These are phyloP conservation scores for Coniochaeta sp. DNA, from an alignment of 2,329 filamentous ascomycete species.

Conservation along the genomic window DNA sequence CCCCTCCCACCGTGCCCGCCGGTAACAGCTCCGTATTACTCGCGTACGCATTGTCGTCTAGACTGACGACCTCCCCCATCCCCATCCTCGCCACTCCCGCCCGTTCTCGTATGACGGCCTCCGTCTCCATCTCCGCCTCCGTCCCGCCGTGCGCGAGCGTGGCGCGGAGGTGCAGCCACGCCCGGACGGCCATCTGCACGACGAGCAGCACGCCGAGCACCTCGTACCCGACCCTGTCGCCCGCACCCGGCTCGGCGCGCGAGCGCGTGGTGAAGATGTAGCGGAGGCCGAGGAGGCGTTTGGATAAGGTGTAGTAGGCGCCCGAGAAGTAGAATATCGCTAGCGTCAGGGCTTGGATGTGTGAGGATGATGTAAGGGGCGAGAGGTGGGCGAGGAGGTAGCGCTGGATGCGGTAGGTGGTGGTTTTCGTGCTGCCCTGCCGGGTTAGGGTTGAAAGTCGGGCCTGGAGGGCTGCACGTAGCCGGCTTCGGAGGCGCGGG, in stretches of 20 bases:
- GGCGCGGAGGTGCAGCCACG: conserved; percentile 67
- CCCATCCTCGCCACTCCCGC: conserved; percentile 17
- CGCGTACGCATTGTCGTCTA: conserved; percentile 55
- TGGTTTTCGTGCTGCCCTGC: conserved; percentile 20
- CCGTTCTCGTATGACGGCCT: conserved; percentile 29
- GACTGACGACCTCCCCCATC: conserved; percentile 52
- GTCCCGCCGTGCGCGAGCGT: conserved; percentile 10
- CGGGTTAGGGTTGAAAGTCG: conserved; percentile 37
- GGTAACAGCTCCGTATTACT: conserved; percentile 61
- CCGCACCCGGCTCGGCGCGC: conserved; percentile 53
- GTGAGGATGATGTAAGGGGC: conserved; percentile 73
- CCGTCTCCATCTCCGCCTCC: conserved; percentile 9
- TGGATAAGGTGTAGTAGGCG: conserved; percentile 90
- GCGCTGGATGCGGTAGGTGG: conserved; percentile 49
- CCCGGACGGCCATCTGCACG: conserved; percentile 80
- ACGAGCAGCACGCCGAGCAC: conserved; percentile 84
- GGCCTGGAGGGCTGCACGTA: conserved; percentile 56
- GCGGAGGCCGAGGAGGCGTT: conserved; percentile 75
- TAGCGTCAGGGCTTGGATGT: conserved; percentile 73
- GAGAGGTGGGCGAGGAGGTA: conserved; percentile 76
- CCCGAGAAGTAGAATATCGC: conserved; percentile 94
- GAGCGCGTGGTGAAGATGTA: conserved; percentile 89
- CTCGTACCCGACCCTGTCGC: conserved; percentile 79
- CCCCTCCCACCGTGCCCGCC: conserved; percentile 10
- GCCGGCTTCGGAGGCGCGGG: conserved; percentile 52